phyloP scores from a whole-genome alignment of 441 rosid genomes.

The Erodium texanum region DNA sequence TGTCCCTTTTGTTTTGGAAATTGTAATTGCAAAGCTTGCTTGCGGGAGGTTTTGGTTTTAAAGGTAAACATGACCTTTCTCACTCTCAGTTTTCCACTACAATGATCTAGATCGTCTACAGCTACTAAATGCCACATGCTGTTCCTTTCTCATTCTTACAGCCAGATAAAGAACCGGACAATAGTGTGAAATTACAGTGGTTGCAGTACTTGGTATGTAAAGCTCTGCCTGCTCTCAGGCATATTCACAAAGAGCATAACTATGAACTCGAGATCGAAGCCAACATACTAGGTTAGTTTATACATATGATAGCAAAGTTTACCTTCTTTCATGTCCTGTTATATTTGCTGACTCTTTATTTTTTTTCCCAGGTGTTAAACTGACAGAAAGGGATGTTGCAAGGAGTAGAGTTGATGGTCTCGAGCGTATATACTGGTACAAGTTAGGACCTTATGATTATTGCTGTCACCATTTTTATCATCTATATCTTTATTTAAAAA shows the following conservation, averaged over 20 bases:
- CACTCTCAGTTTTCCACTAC: not conserved
- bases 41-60: conserved; percentile 27
- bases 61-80: conserved; percentile 20
- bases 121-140: not conserved
- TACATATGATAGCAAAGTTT: not conserved
- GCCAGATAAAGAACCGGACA: conserved; percentile 8
- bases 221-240: conserved; percentile 16
- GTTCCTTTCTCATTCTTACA: not conserved
- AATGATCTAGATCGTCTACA: not conserved
- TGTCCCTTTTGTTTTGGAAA: conserved; percentile 38
- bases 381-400: conserved; percentile 8
- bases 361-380: conserved; percentile 10
- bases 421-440: conserved; percentile 24
- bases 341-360: conserved; percentile 2
- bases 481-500: not conserved
- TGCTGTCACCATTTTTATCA: not conserved
- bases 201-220: conserved; percentile 14
- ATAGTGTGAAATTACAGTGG: conserved; percentile 3
- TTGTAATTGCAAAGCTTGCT: conserved; percentile 42
- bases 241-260: conserved; percentile 13
- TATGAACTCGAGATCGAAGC: conserved; percentile 14
- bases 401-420: conserved; percentile 8
- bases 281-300: conserved; percentile 12
- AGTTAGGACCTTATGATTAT: not conserved
- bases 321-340: not conserved